These are phyloP conservation scores for Achlya hypogyna DNA, from an alignment of 352 stramenopile species.

Conservation along the genomic window DNA sequence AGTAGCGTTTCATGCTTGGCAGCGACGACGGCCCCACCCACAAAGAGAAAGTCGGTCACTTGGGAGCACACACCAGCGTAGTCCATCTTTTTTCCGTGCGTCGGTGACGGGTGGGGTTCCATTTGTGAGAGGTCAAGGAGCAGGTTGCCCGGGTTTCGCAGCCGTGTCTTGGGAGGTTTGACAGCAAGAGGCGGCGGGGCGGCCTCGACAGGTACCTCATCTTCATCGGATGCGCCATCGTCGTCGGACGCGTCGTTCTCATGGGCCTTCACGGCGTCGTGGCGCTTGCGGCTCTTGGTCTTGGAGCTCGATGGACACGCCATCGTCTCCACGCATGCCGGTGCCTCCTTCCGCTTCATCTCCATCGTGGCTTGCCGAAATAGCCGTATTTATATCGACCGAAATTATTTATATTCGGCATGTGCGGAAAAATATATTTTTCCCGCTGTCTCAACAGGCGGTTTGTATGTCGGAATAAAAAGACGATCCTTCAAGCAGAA, in stretches of 20 bases:
- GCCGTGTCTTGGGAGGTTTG: slow-evolving; percentile 23
- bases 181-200: not conserved
- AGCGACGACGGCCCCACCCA: slow-evolving; percentile 68
- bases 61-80: slow-evolving; percentile 64
- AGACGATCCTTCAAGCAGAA: no score
- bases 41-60: slow-evolving; percentile 81
- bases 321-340: not conserved
- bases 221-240: not conserved
- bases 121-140: slow-evolving; percentile 75
- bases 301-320: not conserved
- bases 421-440: no score
- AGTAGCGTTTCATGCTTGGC: slow-evolving; percentile 65
- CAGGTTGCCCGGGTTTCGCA: slow-evolving; percentile 69
- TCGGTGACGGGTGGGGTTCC: slow-evolving; percentile 29
- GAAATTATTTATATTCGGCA: no score
- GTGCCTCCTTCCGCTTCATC: slow-evolving; percentile 14
- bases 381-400: no score
- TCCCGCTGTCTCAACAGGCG: no score
- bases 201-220: no score
- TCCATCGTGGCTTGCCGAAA: no score
- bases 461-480: no score
- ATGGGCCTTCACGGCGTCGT: not conserved
- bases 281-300: not conserved
- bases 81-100: slow-evolving; percentile 32
- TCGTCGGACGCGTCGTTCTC: not conserved